phyloP scores from a whole-genome alignment of 2,329 filamentous ascomycete species.

The Cyanodermella asteris region DNA sequence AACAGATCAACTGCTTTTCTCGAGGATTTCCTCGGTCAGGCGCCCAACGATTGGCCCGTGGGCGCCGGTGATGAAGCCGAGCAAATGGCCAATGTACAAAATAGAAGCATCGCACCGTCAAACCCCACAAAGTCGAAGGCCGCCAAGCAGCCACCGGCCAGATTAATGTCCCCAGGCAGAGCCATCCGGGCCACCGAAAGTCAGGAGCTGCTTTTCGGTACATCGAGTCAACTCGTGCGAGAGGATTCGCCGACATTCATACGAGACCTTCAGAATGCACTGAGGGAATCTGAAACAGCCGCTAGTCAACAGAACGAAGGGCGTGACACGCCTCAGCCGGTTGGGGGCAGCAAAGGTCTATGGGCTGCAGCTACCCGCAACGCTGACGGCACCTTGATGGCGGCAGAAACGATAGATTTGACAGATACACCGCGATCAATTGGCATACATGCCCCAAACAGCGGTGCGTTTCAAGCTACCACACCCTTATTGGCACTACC shows the following conservation, averaged over 20 bases:
- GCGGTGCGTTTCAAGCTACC: too few relatives aligned
- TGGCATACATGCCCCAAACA: background rate
- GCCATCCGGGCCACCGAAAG: conserved; percentile 42
- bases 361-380: conserved; percentile 55
- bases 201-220: conserved; percentile 68
- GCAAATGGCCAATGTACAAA: conserved; percentile 5
- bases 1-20: conserved; percentile 19
- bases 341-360: conserved; percentile 22
- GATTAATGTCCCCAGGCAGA: conserved; percentile 46
- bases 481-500: background rate
- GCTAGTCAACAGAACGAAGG: conserved; percentile 2
- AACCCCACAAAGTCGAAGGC: conserved; percentile 16
- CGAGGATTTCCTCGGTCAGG: conserved; percentile 23
- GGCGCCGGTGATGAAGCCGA: conserved; percentile 7
- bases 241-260: conserved; percentile 49
- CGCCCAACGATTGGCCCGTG: conserved; percentile 4
- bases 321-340: background rate
- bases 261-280: conserved; percentile 38
- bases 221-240: conserved; percentile 57
- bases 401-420: conserved; percentile 40
- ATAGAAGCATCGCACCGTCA: conserved; percentile 4
- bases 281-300: conserved; percentile 33
- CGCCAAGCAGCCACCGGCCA: conserved; percentile 23
- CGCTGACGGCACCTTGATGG: conserved; percentile 39
- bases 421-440: conserved; percentile 19